phyloP scores from a whole-genome alignment of 495 filamentous ascomycete genomes.

The Penicillium egyptiacum region DNA sequence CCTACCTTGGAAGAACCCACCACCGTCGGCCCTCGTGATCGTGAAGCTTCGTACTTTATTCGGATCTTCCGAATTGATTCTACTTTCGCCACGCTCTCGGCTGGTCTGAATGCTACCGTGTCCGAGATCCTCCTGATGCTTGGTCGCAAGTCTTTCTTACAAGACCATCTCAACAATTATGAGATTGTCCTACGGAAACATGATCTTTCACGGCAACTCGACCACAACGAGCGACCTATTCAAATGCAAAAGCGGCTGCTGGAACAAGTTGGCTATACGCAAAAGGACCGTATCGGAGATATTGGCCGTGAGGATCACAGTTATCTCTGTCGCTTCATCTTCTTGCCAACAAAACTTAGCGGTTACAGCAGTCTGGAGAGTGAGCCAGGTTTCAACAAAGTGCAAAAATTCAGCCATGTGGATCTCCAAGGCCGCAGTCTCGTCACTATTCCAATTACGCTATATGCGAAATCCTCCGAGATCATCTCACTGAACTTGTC shows the following conservation, averaged over 20 bases:
- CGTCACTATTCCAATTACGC: conserved; percentile 88
- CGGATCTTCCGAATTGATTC: conserved; percentile 93
- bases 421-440: conserved; percentile 90
- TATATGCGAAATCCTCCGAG: conserved; percentile 87
- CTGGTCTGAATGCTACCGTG: conserved; percentile 77
- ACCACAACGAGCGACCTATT: conserved; percentile 75
- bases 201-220: conserved; percentile 79
- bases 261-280: conserved; percentile 89
- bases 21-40: conserved; percentile 49
- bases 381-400: conserved; percentile 76
- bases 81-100: conserved; percentile 88
- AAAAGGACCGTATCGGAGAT: conserved; percentile 84
- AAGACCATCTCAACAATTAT: conserved; percentile 87
- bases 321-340: conserved; percentile 93
- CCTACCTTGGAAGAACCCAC: conserved; percentile 50
- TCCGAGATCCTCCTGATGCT: conserved; percentile 78
- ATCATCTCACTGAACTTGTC: conserved; percentile 96
- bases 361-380: conserved; percentile 67
- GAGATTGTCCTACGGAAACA: conserved; percentile 94
- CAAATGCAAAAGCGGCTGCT: conserved; percentile 90
- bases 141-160: conserved; percentile 86
- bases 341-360: conserved; percentile 81
- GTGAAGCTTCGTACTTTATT: conserved; percentile 79
- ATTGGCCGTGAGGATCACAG: conserved; percentile 98
- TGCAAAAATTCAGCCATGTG: conserved; percentile 88